Base-by-base conservation (phyloP, 1,139 yeast genomes). In the Martiniozyma asiatica region DNA sequence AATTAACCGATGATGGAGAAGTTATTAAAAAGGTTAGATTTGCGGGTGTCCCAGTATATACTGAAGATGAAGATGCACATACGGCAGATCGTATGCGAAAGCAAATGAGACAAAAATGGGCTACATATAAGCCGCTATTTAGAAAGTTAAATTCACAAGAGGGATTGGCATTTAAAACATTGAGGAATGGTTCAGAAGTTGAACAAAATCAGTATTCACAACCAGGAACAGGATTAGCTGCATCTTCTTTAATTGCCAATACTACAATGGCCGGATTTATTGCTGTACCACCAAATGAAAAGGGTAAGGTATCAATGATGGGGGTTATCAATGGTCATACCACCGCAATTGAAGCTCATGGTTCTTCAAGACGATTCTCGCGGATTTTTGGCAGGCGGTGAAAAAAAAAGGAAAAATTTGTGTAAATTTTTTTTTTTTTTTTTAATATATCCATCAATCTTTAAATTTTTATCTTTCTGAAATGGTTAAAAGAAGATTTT, bases 11-110 rank as follows among this genome's bases (percentile, higher is more conserved):
- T n/a, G 29, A 35, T 17, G 52, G 47, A 4, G 35, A 35, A 12
- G 9, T 34, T 2, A 34, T 45, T 8, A 69, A 67, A 38, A 63
- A 53, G 37, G 75, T 70, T 6, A 48, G 76, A 22, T 70, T 70
- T 38, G 52, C 53, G 4, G 75, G 75, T 1, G 75, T 70, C 3
- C 61, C 68, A 1, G 66, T 58, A 30, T 70, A 67, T 38, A 47
- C 63, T 1, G 70, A 61, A 24, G 69, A 63, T 8, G 77, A 70
- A 44, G 77, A 70, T 50, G 70, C 68, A 1, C 76, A 75, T 1
- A 55, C 56, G 3, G 49, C 70, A 3, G 59, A 56, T 29, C 65
- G 63, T 37, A 53, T 69, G 23, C 59, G 58, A 37, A 58, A 60
- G 29, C 66, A 68, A 25, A 48, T 69, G 32, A 59, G 63, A 25